Conservation (phyloP, 1,284 basidiomycete genomes). For the Spongiforma sp. region DNA sequence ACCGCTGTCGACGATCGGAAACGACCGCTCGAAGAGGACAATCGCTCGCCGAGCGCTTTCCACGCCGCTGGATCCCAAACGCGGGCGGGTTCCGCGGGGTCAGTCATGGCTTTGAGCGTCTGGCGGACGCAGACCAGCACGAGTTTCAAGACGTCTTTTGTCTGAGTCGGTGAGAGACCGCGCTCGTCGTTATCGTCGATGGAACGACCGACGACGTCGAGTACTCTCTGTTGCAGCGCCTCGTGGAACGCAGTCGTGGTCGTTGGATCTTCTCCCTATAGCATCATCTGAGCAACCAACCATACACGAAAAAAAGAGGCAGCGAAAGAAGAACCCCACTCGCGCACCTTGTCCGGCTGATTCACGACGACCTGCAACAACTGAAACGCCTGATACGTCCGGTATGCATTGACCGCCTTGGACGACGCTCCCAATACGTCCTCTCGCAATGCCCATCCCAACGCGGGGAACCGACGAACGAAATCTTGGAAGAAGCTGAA, state of each 20-base stretch:
- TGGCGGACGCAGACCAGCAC: conserved; percentile 70
- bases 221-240: conserved; percentile 54
- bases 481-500: conserved; percentile 82
- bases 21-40: conserved; percentile 47
- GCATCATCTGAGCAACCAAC: background rate
- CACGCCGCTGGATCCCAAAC: conserved; percentile 54
- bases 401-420: conserved; percentile 75
- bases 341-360: conserved; percentile 46
- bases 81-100: conserved; percentile 10
- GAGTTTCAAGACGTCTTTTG: conserved; percentile 85
- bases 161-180: conserved; percentile 65
- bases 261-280: conserved; percentile 33
- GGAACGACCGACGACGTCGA: conserved; percentile 56
- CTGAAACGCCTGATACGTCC: conserved; percentile 76
- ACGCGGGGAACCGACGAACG: conserved; percentile 67
- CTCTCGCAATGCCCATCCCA: conserved; percentile 72
- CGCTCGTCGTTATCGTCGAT: conserved; percentile 53
- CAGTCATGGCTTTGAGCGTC: conserved; percentile 48
- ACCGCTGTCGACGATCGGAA: conserved; percentile 53
- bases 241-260: conserved; percentile 54
- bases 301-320: background rate
- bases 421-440: conserved; percentile 60
- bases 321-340: too few relatives aligned
- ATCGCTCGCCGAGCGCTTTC: conserved; percentile 39
- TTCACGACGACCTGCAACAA: conserved; percentile 73